Conservation (phyloP, 2,329 filamentous ascomycete species). For the Penicillium sp. region DNA sequence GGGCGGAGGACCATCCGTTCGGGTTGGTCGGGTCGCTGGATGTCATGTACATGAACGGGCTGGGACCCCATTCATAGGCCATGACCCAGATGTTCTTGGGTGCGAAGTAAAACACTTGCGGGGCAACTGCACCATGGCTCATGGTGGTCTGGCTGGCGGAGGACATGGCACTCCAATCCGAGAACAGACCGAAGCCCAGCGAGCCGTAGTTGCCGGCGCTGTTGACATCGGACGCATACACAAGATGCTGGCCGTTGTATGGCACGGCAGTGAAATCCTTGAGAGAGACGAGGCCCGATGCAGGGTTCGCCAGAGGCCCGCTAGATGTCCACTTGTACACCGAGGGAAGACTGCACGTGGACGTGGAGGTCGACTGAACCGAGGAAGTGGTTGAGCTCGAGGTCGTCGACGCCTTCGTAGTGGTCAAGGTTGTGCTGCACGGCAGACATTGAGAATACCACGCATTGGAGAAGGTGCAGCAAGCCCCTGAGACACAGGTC, state of each 20-base stretch:
- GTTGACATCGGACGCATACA: conserved; percentile 63
- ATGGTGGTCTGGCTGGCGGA: conserved; percentile 5
- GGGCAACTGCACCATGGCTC: conserved; percentile 58
- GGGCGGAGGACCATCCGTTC: conserved; percentile 62
- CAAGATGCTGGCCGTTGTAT: conserved; percentile 65
- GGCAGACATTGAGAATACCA: conserved; percentile 11
- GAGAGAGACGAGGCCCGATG: conserved; percentile 61
- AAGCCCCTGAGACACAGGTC: conserved; percentile 11
- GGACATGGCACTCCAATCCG: conserved; percentile 6
- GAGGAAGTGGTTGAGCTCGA: neutral
- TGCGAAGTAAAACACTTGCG: conserved; percentile 67
- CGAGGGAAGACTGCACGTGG: conserved; percentile 53
- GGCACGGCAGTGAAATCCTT: conserved; percentile 67
- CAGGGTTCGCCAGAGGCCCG: conserved; percentile 58
- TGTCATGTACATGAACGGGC: conserved; percentile 66
- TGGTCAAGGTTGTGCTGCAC: conserved; percentile 4
- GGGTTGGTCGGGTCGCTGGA: conserved; percentile 63
- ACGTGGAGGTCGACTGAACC: neutral
- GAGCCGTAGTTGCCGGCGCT: conserved; percentile 59
- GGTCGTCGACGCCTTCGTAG: neutral
- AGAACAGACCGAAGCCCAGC: conserved; percentile 58
- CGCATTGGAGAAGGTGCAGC: conserved; percentile 7
- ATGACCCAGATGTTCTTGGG: conserved; percentile 70
- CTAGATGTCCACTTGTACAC: conserved; percentile 65
- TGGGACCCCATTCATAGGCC: conserved; percentile 68